A percentile compares a stretch with the other conserved stretches of the same genome.
Evolutionary conservation across 116 monocot species (phyloP).

Genomic region (Phalaenopsis hybrid): DNA sequence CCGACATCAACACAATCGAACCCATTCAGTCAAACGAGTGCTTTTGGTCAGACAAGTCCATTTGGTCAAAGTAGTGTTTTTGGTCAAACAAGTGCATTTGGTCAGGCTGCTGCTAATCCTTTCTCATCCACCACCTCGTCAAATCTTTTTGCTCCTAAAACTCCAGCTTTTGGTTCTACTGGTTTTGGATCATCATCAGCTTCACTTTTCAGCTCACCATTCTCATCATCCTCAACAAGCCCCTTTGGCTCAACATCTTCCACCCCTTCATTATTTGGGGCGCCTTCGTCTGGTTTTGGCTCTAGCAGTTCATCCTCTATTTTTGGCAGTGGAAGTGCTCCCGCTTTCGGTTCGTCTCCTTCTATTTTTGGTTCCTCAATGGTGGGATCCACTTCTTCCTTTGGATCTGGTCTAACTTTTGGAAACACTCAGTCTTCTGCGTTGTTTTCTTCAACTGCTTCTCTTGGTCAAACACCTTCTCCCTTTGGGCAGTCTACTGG

Average conservation of each 20-base stretch:
- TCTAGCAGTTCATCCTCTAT: constrained; percentile 39
- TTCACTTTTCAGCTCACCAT: constrained; percentile 55
- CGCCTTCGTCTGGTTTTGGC: constrained; percentile 45
- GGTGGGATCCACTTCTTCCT: constrained; percentile 48
- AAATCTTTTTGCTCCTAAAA: constrained; percentile 67
- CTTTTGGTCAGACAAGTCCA: constrained; percentile 54
- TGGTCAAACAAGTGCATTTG: constrained; percentile 60
- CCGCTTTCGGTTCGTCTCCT: constrained; percentile 39
- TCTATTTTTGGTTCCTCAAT: constrained; percentile 55
- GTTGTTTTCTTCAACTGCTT: constrained; percentile 60
- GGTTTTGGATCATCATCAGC: constrained; percentile 60
- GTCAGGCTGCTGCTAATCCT: constrained; percentile 57
- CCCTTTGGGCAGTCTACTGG: constrained; percentile 73
- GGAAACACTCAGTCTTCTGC: constrained; percentile 80
- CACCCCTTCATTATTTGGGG: constrained; percentile 44
- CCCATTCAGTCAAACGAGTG: constrained; percentile 33
- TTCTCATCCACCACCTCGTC: constrained; percentile 42
- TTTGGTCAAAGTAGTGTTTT: constrained; percentile 72
- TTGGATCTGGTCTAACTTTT: constrained; percentile 52
- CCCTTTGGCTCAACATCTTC: constrained; percentile 68
- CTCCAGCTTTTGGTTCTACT: constrained; percentile 59
- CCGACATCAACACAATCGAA: constrained; percentile 35
- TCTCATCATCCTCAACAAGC: constrained; percentile 57
- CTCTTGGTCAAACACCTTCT: constrained; percentile 53
- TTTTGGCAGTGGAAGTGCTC: constrained; percentile 43